Conservation (phyloP, 1,284 basidiomycete species). For the Chalciporus sp. region DNA sequence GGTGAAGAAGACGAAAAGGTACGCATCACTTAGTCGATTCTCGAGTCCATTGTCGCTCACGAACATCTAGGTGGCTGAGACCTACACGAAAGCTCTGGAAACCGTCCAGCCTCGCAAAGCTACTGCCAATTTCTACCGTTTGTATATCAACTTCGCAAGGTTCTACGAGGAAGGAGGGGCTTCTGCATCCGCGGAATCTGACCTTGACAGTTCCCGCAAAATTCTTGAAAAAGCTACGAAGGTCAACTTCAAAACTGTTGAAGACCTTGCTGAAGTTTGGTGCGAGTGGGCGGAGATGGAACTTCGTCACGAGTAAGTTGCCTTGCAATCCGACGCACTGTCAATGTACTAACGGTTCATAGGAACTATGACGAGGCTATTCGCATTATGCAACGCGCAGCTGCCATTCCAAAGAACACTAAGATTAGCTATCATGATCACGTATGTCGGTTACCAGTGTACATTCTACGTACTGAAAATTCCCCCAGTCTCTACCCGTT, state of each 20-base stretch:
- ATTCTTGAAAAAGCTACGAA: slow-evolving; percentile 92
- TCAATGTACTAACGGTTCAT: slow-evolving; percentile 15
- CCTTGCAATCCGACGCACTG: slow-evolving; percentile 1
- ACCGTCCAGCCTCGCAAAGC: slow-evolving; percentile 91
- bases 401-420: slow-evolving; percentile 84
- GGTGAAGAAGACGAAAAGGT: slow-evolving; percentile 93
- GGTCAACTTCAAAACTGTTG: slow-evolving; percentile 92
- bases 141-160: slow-evolving; percentile 95
- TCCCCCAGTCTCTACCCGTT: slow-evolving; percentile 71
- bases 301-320: slow-evolving; percentile 85
- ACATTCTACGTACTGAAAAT: slow-evolving; percentile 13
- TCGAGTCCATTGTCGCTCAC: slow-evolving; percentile 7
- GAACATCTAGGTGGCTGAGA: slow-evolving; percentile 77
- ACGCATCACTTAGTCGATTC: slow-evolving; percentile 6
- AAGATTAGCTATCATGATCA: slow-evolving; percentile 97
- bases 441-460: slow-evolving; percentile 47
- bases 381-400: slow-evolving; percentile 94
- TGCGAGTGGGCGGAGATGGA: slow-evolving; percentile 99
- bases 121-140: slow-evolving; percentile 86
- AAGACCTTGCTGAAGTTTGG: slow-evolving; percentile 98
- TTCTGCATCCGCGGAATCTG: slow-evolving; percentile 74
- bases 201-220: slow-evolving; percentile 86
- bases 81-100: slow-evolving; percentile 88
- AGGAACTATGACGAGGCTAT: slow-evolving; percentile 97
- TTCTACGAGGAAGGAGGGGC: slow-evolving; percentile 97